These are phyloP conservation scores for Fusarium pseudocircinatum DNA, from an alignment of 2,329 filamentous ascomycete species.

Conservation along the genomic window DNA sequence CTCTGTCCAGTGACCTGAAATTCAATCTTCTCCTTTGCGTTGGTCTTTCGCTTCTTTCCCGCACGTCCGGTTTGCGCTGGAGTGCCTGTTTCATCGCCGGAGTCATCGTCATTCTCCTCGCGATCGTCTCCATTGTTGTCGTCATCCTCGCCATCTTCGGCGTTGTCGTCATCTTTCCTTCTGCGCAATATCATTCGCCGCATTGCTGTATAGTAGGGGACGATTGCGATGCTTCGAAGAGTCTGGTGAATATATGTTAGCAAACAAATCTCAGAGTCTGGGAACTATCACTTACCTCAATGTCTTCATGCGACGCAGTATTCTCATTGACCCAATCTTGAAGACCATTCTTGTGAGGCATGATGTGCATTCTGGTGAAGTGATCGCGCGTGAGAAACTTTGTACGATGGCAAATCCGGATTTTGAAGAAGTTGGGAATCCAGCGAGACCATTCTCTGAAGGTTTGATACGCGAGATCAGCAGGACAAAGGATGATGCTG, in stretches of 20 bases:
- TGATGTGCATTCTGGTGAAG: no score
- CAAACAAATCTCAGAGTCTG: accelerated
- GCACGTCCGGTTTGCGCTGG: neutral
- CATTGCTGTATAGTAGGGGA: accelerated
- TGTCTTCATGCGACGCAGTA: accelerated
- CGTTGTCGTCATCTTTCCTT: neutral
- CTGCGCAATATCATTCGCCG: neutral
- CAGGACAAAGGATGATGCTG: accelerated
- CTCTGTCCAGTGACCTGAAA: no score
- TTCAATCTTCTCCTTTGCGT: no score
- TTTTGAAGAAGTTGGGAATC: accelerated
- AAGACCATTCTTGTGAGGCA: neutral
- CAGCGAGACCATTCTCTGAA: accelerated
- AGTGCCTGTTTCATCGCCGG: neutral
- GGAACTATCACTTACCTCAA: neutral
- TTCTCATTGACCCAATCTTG: neutral
- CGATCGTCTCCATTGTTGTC: neutral
- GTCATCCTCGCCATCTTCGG: neutral
- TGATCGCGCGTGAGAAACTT: no score
- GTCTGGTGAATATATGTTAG: accelerated
- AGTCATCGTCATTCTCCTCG: neutral
- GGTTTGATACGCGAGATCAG: accelerated
- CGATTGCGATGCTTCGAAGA: neutral
- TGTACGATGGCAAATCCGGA: neutral
- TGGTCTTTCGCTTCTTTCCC: no score